Conservation (phyloP, 2,329 filamentous ascomycete genomes). For the Grosmannia huntii region DNA sequence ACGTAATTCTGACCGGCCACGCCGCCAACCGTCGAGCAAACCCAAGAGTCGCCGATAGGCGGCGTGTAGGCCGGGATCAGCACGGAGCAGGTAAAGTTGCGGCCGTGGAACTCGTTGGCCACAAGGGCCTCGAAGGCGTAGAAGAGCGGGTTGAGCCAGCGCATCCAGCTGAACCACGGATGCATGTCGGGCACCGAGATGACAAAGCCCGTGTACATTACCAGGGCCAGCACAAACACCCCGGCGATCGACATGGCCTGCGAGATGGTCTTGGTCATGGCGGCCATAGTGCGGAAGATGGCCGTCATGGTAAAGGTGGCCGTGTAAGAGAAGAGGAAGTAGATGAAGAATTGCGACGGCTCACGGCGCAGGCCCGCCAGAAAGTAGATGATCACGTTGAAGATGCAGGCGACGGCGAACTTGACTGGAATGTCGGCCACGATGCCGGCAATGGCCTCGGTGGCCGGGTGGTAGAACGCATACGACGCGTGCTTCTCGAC, state of each 20-base stretch:
- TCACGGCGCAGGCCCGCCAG: slow-evolving; percentile 69
- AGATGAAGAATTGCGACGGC: slow-evolving; percentile 72
- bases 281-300: slow-evolving; percentile 70
- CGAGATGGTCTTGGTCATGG: slow-evolving; percentile 55
- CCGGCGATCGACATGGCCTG: slow-evolving; percentile 49
- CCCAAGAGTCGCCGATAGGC: slow-evolving; percentile 24
- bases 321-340: slow-evolving; percentile 61
- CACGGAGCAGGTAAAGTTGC: slow-evolving; percentile 41
- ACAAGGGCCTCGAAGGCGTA: slow-evolving; percentile 72
- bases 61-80: slow-evolving; percentile 26
- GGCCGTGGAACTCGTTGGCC: slow-evolving; percentile 66
- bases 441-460: slow-evolving; percentile 77
- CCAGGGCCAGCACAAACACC: slow-evolving; percentile 48
- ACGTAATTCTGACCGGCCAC: slow-evolving; percentile 37
- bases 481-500: slow-evolving; percentile 84
- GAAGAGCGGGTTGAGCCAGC: slow-evolving; percentile 63
- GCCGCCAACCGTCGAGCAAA: slow-evolving; percentile 48
- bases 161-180: slow-evolving; percentile 70
- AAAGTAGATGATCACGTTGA: slow-evolving; percentile 77
- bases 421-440: slow-evolving; percentile 77
- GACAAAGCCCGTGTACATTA: slow-evolving; percentile 60
- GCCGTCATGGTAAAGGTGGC: slow-evolving; percentile 71
- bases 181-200: slow-evolving; percentile 54
- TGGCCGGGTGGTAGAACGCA: slow-evolving; percentile 78
- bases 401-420: slow-evolving; percentile 56